Conservation (phyloP, 345 rosid genomes). For the Melaleuca quinquenervia region DNA sequence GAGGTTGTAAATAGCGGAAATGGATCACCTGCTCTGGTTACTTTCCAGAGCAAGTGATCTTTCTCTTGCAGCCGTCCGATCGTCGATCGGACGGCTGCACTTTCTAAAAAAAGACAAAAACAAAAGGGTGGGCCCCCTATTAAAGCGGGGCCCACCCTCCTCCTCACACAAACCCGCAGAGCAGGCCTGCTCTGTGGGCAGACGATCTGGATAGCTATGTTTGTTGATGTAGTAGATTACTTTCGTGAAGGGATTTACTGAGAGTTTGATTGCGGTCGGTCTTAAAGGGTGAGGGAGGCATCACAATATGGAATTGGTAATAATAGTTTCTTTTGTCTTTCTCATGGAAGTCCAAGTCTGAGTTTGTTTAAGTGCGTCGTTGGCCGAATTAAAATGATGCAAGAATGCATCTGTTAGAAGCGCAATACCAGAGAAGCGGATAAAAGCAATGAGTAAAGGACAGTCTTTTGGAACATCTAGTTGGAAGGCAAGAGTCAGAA, state of each 20-base stretch:
- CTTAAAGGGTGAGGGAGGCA: background rate
- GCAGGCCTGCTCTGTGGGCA: too few relatives aligned
- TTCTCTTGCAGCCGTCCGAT: too few relatives aligned
- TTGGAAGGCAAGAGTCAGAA: background rate
- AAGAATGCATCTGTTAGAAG: background rate
- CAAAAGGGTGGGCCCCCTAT: too few relatives aligned
- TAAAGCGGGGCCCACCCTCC: too few relatives aligned
- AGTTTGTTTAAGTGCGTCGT: background rate
- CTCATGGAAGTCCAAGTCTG: background rate
- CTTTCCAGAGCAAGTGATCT: too few relatives aligned
- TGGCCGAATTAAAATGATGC: background rate
- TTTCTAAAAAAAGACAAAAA: too few relatives aligned
- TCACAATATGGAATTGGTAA: background rate
- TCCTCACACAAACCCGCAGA: too few relatives aligned
- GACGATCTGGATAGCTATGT: too few relatives aligned
- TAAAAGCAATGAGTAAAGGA: background rate
- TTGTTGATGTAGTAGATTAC: background rate
- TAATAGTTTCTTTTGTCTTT: background rate
- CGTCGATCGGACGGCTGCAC: too few relatives aligned
- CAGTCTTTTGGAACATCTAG: background rate
- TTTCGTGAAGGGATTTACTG: background rate
- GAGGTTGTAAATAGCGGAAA: background rate
- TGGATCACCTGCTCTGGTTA: too few relatives aligned
- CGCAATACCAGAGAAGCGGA: background rate
- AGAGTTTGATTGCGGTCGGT: background rate